Conservation (phyloP, 2,329 filamentous ascomycete genomes). For the Xylariaceae sp. region DNA sequence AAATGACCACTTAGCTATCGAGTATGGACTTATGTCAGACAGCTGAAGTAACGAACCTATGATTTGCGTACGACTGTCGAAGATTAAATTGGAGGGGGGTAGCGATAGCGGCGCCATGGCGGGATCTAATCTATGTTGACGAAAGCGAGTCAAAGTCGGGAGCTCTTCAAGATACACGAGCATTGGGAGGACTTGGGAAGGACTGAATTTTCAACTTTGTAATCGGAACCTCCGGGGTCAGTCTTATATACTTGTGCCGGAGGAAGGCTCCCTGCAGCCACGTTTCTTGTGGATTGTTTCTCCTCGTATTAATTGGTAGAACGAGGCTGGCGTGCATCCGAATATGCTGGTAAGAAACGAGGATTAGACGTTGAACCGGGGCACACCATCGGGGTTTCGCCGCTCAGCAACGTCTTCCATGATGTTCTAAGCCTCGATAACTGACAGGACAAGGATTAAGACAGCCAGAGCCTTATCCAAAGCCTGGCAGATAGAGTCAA, state of each 20-base stretch:
- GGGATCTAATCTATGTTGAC: conserved; percentile 16
- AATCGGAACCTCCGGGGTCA: conserved; percentile 2
- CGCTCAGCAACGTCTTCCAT: no score
- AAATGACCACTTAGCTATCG: conserved; percentile 18
- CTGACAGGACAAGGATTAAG: no score
- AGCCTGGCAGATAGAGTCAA: no score
- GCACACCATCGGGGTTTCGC: no score
- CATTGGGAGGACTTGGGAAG: conserved; percentile 29
- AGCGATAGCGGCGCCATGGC: conserved; percentile 28
- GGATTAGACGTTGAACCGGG: conserved; percentile 2
- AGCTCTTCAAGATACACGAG: conserved; percentile 32
- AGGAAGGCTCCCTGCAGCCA: conserved; percentile 28
- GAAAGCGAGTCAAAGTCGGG: conserved; percentile 12
- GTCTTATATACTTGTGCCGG: conserved; percentile 30
- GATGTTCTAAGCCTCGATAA: conserved; percentile 1
- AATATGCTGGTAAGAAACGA: background rate
- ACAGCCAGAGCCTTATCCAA: no score
- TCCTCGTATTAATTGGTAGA: conserved; percentile 7
- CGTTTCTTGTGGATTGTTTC: conserved; percentile 19
- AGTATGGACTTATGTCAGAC: conserved; percentile 7
- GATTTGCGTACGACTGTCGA: conserved; percentile 37
- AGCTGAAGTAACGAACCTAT: conserved; percentile 30
- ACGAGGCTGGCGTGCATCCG: conserved; percentile 10
- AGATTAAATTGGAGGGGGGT: conserved; percentile 16
- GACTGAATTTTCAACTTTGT: background rate